Conservation (phyloP, 306 rosid species). For the Dryas octopetala region DNA sequence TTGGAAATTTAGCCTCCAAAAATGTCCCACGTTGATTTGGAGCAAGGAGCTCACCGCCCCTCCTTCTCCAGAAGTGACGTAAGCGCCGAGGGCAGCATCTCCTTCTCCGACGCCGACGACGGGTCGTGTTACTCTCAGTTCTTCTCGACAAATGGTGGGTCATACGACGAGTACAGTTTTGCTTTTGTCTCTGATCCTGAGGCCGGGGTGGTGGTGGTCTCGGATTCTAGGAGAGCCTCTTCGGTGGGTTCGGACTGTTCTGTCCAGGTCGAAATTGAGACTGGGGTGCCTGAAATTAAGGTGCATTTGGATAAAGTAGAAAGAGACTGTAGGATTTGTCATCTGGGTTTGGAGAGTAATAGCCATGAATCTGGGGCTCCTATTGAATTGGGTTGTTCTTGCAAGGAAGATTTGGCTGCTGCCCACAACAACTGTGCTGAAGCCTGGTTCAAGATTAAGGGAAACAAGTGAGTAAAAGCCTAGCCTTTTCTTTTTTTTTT, state of each 20-base stretch:
- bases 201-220: constrained; percentile 42
- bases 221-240: constrained; percentile 60
- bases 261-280: constrained; percentile 54
- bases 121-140: constrained; percentile 84
- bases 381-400: constrained; percentile 90
- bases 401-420: constrained; percentile 88
- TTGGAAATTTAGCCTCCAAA: constrained; percentile 38
- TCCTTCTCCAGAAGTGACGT: constrained; percentile 55
- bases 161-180: constrained; percentile 75
- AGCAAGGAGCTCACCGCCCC: constrained; percentile 48
- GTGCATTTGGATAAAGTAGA: constrained; percentile 79
- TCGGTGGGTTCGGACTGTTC: constrained; percentile 64
- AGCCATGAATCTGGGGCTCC: constrained; percentile 84
- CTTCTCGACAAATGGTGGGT: constrained; percentile 86
- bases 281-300: constrained; percentile 66
- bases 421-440: constrained; percentile 95
- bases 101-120: constrained; percentile 88
- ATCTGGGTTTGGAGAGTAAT: constrained; percentile 93
- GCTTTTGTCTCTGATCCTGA: constrained; percentile 56
- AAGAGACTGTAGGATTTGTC: constrained; percentile 94
- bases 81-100: constrained; percentile 58
- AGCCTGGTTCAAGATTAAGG: constrained; percentile 94
- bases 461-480: constrained; percentile 67
- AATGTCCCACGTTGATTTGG: constrained; percentile 73
- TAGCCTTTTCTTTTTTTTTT: background rate